A percentile compares a stretch with the other conserved stretches of the same genome.
Conservation (phyloP, 148 eudicot genomes). For the Polygonum maritimum region DNA sequence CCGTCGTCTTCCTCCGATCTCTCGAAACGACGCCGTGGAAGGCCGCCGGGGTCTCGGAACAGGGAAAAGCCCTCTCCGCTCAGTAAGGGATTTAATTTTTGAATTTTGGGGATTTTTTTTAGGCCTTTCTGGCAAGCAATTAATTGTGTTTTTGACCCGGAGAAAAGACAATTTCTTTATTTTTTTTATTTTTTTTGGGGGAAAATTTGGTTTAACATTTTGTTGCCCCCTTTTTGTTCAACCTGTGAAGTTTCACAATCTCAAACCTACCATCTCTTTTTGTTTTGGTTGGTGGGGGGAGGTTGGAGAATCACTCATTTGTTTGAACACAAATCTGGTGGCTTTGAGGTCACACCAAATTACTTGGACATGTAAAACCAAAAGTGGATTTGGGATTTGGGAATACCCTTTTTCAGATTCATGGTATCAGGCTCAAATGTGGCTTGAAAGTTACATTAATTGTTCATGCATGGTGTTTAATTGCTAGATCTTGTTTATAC, state of each 20-base stretch:
- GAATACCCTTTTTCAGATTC: not conserved
- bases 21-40: slow-evolving; percentile 12
- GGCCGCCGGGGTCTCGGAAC: slow-evolving; percentile 11
- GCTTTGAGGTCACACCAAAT: not conserved
- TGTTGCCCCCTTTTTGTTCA: not conserved
- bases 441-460: not conserved
- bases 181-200: not conserved
- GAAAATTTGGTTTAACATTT: not conserved
- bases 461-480: not conserved
- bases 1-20: slow-evolving; percentile 4
- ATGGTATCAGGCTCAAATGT: not conserved
- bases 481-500: not conserved
- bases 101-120: not conserved
- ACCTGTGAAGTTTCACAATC: slow-evolving; percentile 1
- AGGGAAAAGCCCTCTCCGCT: not conserved
- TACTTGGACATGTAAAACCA: not conserved
- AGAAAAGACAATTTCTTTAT: not conserved
- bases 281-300: not conserved
- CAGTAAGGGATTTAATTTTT: not conserved
- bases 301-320: not conserved
- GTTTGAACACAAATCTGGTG: not conserved
- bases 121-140: not conserved
- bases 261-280: slow-evolving; percentile 4
- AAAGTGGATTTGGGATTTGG: not conserved
- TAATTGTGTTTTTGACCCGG: slow-evolving; percentile 8